Percentiles rank a stretch among this genome's conserved stretches.
Conservation (phyloP, 2,329 filamentous ascomycete genomes). For the Colletotrichum aenigma region DNA sequence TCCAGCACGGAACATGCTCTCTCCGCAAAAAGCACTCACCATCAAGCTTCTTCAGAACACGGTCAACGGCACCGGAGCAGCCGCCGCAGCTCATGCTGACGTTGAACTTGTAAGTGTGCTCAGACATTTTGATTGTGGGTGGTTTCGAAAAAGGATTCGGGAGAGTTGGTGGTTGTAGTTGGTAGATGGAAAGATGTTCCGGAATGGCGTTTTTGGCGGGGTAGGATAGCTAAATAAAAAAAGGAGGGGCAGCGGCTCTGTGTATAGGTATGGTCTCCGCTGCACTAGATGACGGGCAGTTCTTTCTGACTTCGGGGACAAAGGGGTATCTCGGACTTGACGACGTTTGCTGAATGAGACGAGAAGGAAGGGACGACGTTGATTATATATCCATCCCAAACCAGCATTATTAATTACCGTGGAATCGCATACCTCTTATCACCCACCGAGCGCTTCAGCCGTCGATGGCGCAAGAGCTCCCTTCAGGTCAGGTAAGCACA, state of each 20-base stretch:
- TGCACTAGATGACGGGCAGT: background rate
- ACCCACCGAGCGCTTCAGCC: background rate
- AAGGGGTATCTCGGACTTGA: background rate
- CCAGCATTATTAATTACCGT: constrained; percentile 15
- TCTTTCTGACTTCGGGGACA: background rate
- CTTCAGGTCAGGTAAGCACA: background rate
- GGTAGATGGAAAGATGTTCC: constrained; percentile 3
- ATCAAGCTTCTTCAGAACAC: constrained; percentile 89
- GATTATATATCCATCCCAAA: constrained; percentile 9
- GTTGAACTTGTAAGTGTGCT: constrained; percentile 95
- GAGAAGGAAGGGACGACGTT: background rate
- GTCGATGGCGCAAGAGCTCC: constrained; percentile 18
- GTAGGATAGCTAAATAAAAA: constrained; percentile 1
- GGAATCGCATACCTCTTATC: background rate
- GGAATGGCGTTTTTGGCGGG: constrained; percentile 18
- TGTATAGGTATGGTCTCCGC: background rate
- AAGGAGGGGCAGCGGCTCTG: constrained; percentile 10
- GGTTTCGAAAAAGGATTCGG: background rate
- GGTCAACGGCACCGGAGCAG: constrained; percentile 92
- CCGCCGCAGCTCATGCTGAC: constrained; percentile 94
- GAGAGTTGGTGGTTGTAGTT: background rate
- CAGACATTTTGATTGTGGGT: constrained; percentile 62
- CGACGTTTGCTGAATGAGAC: background rate
- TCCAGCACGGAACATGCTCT: background rate
- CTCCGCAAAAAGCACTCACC: constrained; percentile 60